Evolutionary conservation across 345 rosid genomes (phyloP), one percentile per base, ranked within the genome.

Genomic region (Acer saccharum): DNA sequence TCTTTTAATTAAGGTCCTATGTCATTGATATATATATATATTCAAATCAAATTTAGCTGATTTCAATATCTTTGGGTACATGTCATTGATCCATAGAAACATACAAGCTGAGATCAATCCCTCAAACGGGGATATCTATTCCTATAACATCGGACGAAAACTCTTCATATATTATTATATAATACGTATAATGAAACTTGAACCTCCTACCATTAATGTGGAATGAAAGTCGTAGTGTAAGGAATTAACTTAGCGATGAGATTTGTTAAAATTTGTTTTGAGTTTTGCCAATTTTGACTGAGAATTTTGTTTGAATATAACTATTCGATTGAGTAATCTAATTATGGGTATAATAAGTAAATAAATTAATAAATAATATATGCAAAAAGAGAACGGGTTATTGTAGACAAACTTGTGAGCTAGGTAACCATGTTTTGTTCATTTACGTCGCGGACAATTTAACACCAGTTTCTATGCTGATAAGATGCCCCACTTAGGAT

Each of bases 151-250:
- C 6, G 3, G 6, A 4, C 4, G 5, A 35, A 4, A 35, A 35
- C 0, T 4, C 0, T 35, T 35, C 6, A 35, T 1, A 4, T 32
- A 32, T 32, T 29, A 29, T 29, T 32, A 4, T 35, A 35, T 4
- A 35, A 35, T 35, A 1, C 1, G 0, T 35, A 4, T 4, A 35
- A 35, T 35, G 6, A 4, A 4, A 35, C 39, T 35, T 4, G 6
- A 32, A 3, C 2, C 35, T 4, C 0, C 0, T 0, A 32, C 35
- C 4, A 3, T 0, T 32, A 3, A 32, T 32, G 0, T 2, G 2
- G 35, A 32, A 32, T 32, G 32, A 29, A 29, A 25, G 27, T 25
- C 1, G 2, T 1, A 25, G 27, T 25, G 27, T 25, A 1, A 25
- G 27, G 27, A 25, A 25, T 32, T 32, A 32, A 32, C 35, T 32